Base-by-base conservation (phyloP, 75 land plant species). In the Cupressus sempervirens region DNA sequence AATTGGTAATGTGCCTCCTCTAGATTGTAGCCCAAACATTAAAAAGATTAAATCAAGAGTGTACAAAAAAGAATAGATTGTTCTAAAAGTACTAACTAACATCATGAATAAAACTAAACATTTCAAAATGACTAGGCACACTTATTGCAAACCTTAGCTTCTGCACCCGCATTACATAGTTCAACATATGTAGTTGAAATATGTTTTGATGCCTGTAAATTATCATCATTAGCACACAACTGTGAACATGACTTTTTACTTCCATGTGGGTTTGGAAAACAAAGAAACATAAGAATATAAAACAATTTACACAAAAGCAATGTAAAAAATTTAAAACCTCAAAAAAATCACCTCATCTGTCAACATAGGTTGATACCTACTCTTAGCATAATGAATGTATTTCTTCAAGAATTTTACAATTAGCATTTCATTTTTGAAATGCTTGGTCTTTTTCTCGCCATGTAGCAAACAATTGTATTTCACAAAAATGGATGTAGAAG, bases 181-280 rank as follows among this genome's bases (percentile, higher is more conserved):
- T 98, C 99, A 18, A 99, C 99, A 93, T 98, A 98, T 70, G 99
- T 87, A 74, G 91, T 89, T 85, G 99, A 97, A 86, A 98, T 98
- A 68, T 94, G 93, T 11, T 96, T 97, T 87, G 95, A 92, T 75
- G 99, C 99, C 99, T 98, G 92, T 20, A 85, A 16, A 76, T 4
- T 32, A 88, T 65, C 50, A 74, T n/a, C 48, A 79, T 40, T 41
- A n/a, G n/a, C n/a, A 75, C 26, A 79, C 80, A 38, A 45, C 1
- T 11, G n/a, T 79, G 29, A 76, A 20, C 79, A 79, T 20, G 50
- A 79, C 10, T 43, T 26, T 79, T 2, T 23, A 43, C n/a, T 79
- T 43, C 29, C 46, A 79, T 0, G 2, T 79, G 12, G 29, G 50
- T 20, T 26, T 43, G 43, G 11, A 26, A 79, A 43, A 79, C 46